phyloP scores from a whole-genome alignment of 2,329 filamentous ascomycete genomes.

The Ophiosphaerella herpotricha region DNA sequence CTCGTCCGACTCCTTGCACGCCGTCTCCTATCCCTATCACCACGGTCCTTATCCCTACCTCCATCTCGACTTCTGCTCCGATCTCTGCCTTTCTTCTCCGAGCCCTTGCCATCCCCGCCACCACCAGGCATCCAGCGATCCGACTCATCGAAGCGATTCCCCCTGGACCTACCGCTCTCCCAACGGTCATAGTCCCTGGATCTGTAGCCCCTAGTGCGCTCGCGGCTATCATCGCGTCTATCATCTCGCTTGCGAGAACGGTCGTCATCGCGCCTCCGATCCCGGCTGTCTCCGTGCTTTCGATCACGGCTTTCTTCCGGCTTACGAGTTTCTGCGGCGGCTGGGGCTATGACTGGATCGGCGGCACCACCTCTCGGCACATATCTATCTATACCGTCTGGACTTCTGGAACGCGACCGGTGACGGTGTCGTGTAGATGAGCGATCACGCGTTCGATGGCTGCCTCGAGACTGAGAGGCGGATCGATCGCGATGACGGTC shows the following conservation, averaged over 20 bases:
- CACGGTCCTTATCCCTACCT: constrained; percentile 12
- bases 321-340: neutral
- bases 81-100: constrained; percentile 33
- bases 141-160: constrained; percentile 31
- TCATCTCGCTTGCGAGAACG: constrained; percentile 35
- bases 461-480: constrained; percentile 24
- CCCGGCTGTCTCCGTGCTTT: constrained; percentile 22
- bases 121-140: constrained; percentile 39
- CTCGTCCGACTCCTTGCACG: constrained; percentile 20
- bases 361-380: constrained; percentile 29
- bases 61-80: constrained; percentile 25
- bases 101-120: constrained; percentile 20
- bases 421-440: constrained; percentile 21
- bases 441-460: constrained; percentile 22
- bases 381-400: constrained; percentile 46
- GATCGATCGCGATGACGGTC: constrained; percentile 6
- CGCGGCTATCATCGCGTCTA: constrained; percentile 49
- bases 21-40: constrained; percentile 21
- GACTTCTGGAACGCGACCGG: constrained; percentile 36
- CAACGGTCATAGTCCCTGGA: constrained; percentile 50
- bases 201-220: constrained; percentile 43
- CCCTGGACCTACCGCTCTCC: constrained; percentile 28
- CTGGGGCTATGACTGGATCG: neutral
- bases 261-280: constrained; percentile 22
- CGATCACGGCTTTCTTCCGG: constrained; percentile 30